These are phyloP conservation scores for Suillus sp. DNA, from an alignment of 768 basidiomycete species.

Conservation along the genomic window DNA sequence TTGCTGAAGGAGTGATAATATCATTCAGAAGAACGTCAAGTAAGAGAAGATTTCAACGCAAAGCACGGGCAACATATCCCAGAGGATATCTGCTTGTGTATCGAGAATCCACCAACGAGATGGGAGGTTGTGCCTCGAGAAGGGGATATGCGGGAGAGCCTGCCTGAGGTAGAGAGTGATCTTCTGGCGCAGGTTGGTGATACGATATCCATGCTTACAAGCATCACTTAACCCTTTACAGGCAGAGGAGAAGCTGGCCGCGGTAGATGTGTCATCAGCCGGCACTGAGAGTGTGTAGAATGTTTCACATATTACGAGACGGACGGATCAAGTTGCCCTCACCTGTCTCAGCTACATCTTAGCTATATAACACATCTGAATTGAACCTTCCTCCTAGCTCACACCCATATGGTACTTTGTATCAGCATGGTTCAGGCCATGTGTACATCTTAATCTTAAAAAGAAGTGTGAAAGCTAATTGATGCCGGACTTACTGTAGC, in stretches of 20 bases:
- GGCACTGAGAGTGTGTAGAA: conserved; percentile 30
- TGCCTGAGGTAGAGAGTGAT: conserved; percentile 66
- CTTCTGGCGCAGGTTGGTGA: conserved; percentile 54
- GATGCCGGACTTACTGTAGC: not conserved
- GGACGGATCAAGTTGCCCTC: not conserved
- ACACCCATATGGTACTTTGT: not conserved
- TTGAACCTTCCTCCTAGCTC: conserved; percentile 3
- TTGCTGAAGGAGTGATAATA: conserved; percentile 6
- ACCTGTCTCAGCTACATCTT: not conserved
- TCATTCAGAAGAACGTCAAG: conserved; percentile 61
- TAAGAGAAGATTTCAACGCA: conserved; percentile 68
- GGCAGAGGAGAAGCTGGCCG: conserved; percentile 32
- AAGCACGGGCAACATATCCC: conserved; percentile 77
- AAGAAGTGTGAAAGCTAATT: not conserved
- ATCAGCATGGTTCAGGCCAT: not conserved
- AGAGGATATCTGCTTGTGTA: conserved; percentile 76
- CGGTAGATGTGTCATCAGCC: conserved; percentile 20
- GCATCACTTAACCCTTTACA: conserved; percentile 16
- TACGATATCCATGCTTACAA: not conserved
- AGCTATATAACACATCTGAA: not conserved
- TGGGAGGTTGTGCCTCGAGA: conserved; percentile 67
- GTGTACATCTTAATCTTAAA: not conserved
- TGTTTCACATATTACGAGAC: not conserved
- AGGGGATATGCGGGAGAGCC: conserved; percentile 54
- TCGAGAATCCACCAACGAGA: conserved; percentile 71